These are phyloP conservation scores for Ogataea corticis DNA, from an alignment of 805 yeast genomes.

Conservation along the genomic window DNA sequence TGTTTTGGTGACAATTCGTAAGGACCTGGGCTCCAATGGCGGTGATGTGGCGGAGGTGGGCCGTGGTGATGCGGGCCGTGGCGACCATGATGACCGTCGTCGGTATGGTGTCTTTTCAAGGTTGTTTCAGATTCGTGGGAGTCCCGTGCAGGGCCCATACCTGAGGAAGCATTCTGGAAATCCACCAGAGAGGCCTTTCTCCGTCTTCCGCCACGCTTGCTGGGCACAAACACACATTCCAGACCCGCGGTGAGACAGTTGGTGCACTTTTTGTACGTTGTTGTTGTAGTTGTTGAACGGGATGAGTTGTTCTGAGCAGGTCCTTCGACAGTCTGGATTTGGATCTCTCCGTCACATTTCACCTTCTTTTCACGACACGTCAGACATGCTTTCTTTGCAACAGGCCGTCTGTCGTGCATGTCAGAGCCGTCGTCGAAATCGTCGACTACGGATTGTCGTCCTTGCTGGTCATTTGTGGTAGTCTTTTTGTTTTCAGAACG, in stretches of 20 bases:
- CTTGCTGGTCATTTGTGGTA: not conserved
- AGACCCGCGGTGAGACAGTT: slow-evolving; percentile 48
- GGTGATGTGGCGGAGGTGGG: not conserved
- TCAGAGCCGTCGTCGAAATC: not conserved
- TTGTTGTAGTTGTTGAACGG: slow-evolving; percentile 15
- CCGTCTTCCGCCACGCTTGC: slow-evolving; percentile 59
- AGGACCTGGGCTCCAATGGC: slow-evolving; percentile 1
- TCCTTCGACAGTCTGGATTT: slow-evolving; percentile 18
- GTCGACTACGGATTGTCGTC: slow-evolving; percentile 1
- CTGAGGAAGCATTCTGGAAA: slow-evolving; percentile 5
- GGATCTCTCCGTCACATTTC: slow-evolving; percentile 63
- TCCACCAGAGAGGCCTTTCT: slow-evolving; percentile 28
- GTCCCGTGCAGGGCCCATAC: not conserved
- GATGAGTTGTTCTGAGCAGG: slow-evolving; percentile 7
- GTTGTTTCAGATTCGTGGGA: not conserved
- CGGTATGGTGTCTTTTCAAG: slow-evolving; percentile 3
- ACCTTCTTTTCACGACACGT: slow-evolving; percentile 65
- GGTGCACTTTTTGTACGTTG: slow-evolving; percentile 41
- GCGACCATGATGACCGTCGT: not conserved
- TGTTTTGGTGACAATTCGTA: slow-evolving; percentile 3
- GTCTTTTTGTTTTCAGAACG: not conserved
- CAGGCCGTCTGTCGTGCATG: slow-evolving; percentile 40
- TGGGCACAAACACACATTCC: slow-evolving; percentile 56
- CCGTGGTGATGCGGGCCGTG: not conserved
- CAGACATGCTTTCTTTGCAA: slow-evolving; percentile 62